Evolutionary conservation across 2,329 filamentous ascomycete species (phyloP), one percentile per base, ranked within the genome.

Genomic region (Penicillium capsulatum): DNA sequence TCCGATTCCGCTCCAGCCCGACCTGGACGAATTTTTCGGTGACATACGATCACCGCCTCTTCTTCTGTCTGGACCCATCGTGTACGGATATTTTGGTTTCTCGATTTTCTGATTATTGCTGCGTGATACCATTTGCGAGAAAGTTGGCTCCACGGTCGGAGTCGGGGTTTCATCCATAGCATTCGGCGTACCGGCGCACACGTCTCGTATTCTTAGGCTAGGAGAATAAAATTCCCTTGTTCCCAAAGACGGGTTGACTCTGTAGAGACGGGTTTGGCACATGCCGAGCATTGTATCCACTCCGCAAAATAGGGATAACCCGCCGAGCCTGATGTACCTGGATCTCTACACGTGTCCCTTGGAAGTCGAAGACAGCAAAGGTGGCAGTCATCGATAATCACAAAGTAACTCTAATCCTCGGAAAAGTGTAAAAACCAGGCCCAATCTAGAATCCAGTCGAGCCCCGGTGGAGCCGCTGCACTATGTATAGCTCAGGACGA

Each of bases 401-500:
- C n/a, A n/a, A n/a, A n/a, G n/a, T n/a, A n/a, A n/a, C n/a, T n/a
- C n/a, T n/a, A n/a, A n/a, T n/a, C n/a, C n/a, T n/a, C n/a, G n/a
- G n/a, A n/a, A n/a, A n/a, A n/a, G n/a, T n/a, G n/a, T n/a, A n/a
- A n/a, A n/a, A n/a, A n/a, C n/a, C n/a, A 22, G 5, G 5, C 19
- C 5, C 9, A 22, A 22, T 22, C 19, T 22, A 31, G 28, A 24
- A 20, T 10, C 37, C 42, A 37, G 14, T 40, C 34, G 34, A 40
- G 30, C 22, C 19, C 19, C 22, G 15, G 38, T 41, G 42, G 38
- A 36, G 19, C 35, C 32, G 11, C 10, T 30, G 17, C 22, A 17
- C 42, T 43, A 48, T 34, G 40, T 48, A 43, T 44, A 44, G 46
- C 29, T 33, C 16, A 8, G 10, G 6, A 43, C 38, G 47, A 38